Evolutionary conservation across 306 rosid species (phyloP).

Genomic region (Coriaria nepalensis): DNA sequence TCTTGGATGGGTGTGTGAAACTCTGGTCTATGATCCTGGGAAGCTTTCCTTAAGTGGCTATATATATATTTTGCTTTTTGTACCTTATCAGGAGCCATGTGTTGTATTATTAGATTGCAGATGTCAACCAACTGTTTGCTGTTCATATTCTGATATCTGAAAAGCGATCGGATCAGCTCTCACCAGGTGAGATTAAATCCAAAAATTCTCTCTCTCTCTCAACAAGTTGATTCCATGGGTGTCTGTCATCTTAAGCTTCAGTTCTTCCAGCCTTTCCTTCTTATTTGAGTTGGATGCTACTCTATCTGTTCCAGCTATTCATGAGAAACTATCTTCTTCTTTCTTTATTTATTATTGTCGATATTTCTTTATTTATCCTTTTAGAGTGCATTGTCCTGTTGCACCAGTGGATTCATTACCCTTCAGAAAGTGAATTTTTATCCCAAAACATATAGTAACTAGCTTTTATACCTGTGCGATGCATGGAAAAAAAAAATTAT

Average conservation of each 20-base stretch:
- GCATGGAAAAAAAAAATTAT: too few species aligned
- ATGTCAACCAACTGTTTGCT: slow-evolving; percentile 72
- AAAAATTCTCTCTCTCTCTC: not conserved
- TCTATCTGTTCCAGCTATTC: too few species aligned
- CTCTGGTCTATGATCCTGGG: not conserved
- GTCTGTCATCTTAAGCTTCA: not conserved
- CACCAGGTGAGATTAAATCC: slow-evolving; percentile 48
- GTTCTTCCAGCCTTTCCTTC: not conserved
- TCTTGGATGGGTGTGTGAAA: slow-evolving; percentile 81
- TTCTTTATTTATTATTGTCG: not conserved
- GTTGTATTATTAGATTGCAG: slow-evolving; percentile 61
- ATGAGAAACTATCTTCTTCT: too few species aligned
- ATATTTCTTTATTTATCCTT: not conserved
- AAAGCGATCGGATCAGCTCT: slow-evolving; percentile 50
- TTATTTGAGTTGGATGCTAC: too few species aligned
- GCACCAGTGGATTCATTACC: too few species aligned
- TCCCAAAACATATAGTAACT: too few species aligned
- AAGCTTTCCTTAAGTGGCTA: slow-evolving; percentile 6
- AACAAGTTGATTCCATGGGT: slow-evolving; percentile 13
- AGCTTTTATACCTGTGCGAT: too few species aligned
- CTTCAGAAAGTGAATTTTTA: too few species aligned
- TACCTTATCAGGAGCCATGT: slow-evolving; percentile 12
- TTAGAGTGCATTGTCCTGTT: too few species aligned
- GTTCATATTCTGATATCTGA: slow-evolving; percentile 71
- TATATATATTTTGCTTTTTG: slow-evolving; percentile 3